Percentiles rank a stretch among this genome's conserved stretches.
phyloP scores from a whole-genome alignment of 768 basidiomycete genomes.

The Scleroderma bovista region DNA sequence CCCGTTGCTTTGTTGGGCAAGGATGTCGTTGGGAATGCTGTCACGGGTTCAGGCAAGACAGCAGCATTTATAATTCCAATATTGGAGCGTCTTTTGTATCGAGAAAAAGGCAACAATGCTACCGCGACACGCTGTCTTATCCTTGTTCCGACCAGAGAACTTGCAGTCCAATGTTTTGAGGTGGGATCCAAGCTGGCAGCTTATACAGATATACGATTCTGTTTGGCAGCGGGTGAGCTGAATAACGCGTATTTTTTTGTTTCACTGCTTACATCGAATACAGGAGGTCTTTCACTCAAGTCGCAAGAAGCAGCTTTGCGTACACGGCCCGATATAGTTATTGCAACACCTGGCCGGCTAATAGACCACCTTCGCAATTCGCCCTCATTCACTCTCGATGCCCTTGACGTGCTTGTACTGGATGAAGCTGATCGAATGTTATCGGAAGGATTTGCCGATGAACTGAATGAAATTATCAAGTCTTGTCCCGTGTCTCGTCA shows the following conservation, averaged over 20 bases:
- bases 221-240: constrained; percentile 80
- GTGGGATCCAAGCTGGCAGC: constrained; percentile 81
- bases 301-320: constrained; percentile 84
- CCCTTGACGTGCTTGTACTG: constrained; percentile 87
- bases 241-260: constrained; percentile 4
- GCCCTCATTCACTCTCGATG: constrained; percentile 85
- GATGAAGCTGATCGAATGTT: constrained; percentile 99
- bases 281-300: constrained; percentile 91
- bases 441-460: constrained; percentile 91
- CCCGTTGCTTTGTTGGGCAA: constrained; percentile 92
- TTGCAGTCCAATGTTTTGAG: constrained; percentile 93
- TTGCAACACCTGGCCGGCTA: constrained; percentile 95
- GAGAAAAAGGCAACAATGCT: constrained; percentile 83
- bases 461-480: constrained; percentile 88
- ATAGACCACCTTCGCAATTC: constrained; percentile 98
- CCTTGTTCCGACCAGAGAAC: constrained; percentile 90
- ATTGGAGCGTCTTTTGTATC: constrained; percentile 85
- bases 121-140: constrained; percentile 87
- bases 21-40: constrained; percentile 92
- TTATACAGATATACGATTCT: constrained; percentile 87
- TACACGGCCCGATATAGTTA: constrained; percentile 85
- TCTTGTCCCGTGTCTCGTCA: constrained; percentile 85
- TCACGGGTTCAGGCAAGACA: constrained; percentile 98
- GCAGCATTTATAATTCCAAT: constrained; percentile 96
- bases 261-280: constrained; percentile 2